Percentiles rank a stretch among this genome's conserved stretches.
Evolutionary conservation across 2,329 filamentous ascomycete species (phyloP).

Genomic region (Aureobasidium melanogenum): DNA sequence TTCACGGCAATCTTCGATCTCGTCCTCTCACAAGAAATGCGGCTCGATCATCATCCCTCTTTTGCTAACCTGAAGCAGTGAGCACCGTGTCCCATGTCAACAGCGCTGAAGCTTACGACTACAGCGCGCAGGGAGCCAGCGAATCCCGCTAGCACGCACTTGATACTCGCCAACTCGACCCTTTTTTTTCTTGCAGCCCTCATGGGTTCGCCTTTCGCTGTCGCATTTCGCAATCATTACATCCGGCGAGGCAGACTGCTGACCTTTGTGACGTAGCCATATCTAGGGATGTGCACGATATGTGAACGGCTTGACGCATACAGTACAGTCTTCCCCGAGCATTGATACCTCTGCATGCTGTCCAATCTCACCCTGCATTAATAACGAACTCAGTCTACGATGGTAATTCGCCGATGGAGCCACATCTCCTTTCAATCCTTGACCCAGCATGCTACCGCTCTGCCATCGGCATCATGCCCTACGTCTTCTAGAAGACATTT

Average conservation of each 20-base stretch:
- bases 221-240: not conserved
- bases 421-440: not conserved
- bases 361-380: constrained; percentile 8
- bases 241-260: not conserved
- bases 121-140: not conserved
- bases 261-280: constrained; percentile 1
- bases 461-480: not conserved
- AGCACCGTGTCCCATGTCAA: constrained; percentile 1
- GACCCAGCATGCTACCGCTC: not conserved
- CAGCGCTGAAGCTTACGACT: constrained; percentile 4
- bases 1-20: constrained; percentile 5
- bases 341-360: not conserved
- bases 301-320: not conserved
- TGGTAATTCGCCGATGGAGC: constrained; percentile 8
- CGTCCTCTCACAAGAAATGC: not conserved
- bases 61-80: not conserved
- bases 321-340: not conserved
- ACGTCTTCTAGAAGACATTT: not conserved
- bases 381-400: not conserved
- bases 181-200: not conserved
- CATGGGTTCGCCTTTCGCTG: not conserved
- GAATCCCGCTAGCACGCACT: not conserved
- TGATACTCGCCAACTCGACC: not conserved
- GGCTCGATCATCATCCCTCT: not conserved
- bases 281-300: not conserved